Percentiles rank a stretch among this genome's conserved stretches.
phyloP scores from a whole-genome alignment of 2,329 filamentous ascomycete genomes.

The Acrocalymma vagum region DNA sequence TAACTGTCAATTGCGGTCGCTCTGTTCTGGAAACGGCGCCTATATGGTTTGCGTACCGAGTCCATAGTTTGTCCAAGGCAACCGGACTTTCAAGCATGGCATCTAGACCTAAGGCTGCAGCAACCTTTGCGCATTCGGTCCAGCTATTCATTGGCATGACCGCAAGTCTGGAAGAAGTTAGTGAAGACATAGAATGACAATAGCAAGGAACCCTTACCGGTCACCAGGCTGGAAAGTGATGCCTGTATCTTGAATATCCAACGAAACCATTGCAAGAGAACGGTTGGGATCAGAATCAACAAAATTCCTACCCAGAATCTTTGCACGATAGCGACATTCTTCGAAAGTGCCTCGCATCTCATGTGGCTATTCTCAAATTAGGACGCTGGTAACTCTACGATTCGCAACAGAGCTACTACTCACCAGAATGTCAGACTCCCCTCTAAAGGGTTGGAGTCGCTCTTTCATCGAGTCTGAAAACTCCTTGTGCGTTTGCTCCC shows the following conservation, averaged over 20 bases:
- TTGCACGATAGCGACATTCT: slow-evolving; percentile 61
- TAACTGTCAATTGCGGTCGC: slow-evolving; percentile 23
- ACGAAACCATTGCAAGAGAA: slow-evolving; percentile 59
- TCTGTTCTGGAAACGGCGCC: slow-evolving; percentile 16
- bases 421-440: slow-evolving; percentile 53
- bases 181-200: too few species aligned
- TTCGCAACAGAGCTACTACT: too few species aligned
- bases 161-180: too few species aligned
- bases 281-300: slow-evolving; percentile 58
- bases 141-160: slow-evolving; percentile 65
- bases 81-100: slow-evolving; percentile 55
- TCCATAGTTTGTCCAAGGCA: slow-evolving; percentile 52
- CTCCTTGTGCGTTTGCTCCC: slow-evolving; percentile 37
- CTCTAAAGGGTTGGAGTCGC: slow-evolving; percentile 60
- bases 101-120: slow-evolving; percentile 60
- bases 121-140: slow-evolving; percentile 64
- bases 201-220: too few species aligned
- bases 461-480: slow-evolving; percentile 65
- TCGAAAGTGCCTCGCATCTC: slow-evolving; percentile 65
- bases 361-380: too few species aligned
- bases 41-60: slow-evolving; percentile 46
- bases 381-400: too few species aligned
- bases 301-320: slow-evolving; percentile 54
- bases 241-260: slow-evolving; percentile 62
- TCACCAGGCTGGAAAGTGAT: slow-evolving; percentile 64